Conservation (phyloP, 805 yeast genomes). For the Cyberlindnera mycetangii region DNA sequence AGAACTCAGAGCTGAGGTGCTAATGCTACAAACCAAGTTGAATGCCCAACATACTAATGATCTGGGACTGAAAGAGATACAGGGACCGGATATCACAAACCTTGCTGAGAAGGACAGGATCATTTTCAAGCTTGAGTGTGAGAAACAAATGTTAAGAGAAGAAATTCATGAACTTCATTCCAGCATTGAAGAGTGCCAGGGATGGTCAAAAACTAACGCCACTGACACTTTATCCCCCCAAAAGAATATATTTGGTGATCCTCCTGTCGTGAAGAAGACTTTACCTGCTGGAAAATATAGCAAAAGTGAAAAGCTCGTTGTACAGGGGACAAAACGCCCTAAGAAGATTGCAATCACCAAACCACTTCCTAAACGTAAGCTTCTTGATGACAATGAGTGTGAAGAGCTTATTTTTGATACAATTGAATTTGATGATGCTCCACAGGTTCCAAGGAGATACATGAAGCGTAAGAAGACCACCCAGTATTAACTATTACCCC, state of each 20-base stretch:
- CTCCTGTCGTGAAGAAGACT: background rate
- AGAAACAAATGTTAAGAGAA: constrained; percentile 7
- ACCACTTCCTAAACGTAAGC: constrained; percentile 25
- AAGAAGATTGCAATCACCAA: background rate
- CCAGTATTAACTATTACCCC: background rate
- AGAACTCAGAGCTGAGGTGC: constrained; percentile 22
- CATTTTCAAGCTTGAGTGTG: constrained; percentile 3
- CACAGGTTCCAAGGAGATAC: constrained; percentile 20
- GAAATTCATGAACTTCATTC: constrained; percentile 8
- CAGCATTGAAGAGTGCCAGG: background rate
- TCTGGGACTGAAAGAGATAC: constrained; percentile 21
- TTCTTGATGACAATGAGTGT: constrained; percentile 30
- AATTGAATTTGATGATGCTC: constrained; percentile 20
- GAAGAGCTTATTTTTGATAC: constrained; percentile 18
- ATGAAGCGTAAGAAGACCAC: constrained; percentile 24
- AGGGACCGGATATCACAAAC: background rate
- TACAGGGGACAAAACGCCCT: background rate
- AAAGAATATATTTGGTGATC: background rate
- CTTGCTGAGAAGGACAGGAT: constrained; percentile 2
- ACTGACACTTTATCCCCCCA: background rate
- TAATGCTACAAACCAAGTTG: constrained; percentile 13
- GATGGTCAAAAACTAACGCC: background rate
- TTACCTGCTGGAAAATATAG: background rate
- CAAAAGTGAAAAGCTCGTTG: background rate
- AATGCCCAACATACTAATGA: background rate